Evolutionary conservation across 2,329 filamentous ascomycete species (phyloP), one percentile per base, ranked within the genome.

Genomic region (Hypoxylon sp.): DNA sequence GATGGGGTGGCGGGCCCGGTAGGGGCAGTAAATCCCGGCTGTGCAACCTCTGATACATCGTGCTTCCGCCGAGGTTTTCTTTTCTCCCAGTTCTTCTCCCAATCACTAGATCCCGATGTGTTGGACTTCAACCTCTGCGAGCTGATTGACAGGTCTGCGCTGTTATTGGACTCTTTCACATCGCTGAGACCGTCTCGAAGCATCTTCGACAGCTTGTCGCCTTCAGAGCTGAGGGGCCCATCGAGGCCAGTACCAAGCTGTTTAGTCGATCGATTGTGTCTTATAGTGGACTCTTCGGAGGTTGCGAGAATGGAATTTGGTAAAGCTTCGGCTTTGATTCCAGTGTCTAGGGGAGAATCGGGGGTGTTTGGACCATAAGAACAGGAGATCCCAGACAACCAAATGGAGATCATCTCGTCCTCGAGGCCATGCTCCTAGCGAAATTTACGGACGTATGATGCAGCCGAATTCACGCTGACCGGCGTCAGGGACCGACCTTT

Each of bases 41-140:
- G 41, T 3, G 69, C 69, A 8, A 40, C 61, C 53, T 72, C 69
- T 4, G 70, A 71, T 4, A 71, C 66, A 48, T 69, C 48, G 38
- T 72, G 68, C 31, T 54, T 51, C n/a, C 60, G 64, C 29, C 58
- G 68, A 26, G 69, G 66, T 18, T 66, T 69, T 41, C 65, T 58
- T 43, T 65, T 68, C 10, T 59, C 58, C 67, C 62, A 70, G 41
- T 35, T 66, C 54, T 62, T 70, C 27, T 66, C 64, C 69, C 63
- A 70, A 52, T 68, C 62, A 18, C 68, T 62, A n/a, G 67, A 67
- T 15, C 60, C 67, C 18, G 64, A 60, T 20, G 47, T 52, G 26
- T 65, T 37, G 7, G 64, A 65, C 9, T 43, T 58, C 15, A 46
- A 46, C 27, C 49, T 51, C 11, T 49, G 64, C n/a, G 63, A 54